Base-by-base conservation (phyloP, 345 rosid species). In the Punica granatum region DNA sequence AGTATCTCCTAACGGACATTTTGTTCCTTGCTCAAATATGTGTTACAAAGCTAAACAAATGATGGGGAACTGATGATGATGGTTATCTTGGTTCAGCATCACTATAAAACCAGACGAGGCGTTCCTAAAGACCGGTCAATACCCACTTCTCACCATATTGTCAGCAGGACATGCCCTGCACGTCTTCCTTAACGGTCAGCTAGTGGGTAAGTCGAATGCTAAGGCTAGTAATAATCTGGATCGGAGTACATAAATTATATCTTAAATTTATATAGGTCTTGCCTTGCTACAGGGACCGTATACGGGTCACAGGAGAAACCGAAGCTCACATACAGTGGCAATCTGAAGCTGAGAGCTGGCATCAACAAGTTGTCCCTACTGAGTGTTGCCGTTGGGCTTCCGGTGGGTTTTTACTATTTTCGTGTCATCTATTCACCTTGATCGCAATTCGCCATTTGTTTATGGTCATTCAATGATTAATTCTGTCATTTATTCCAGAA, bases 361-460 rank as follows among this genome's bases (percentile, higher is more conserved):
- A 62, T 80, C 67, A 94, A 94, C 80, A 86, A 82, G 82, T 77
- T 94, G 73, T 81, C 95, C 70, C 79, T 94, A 34, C 70, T 94
- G 64, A 94, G 99, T 69, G 73, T 82, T 71, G 77, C 82, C 11
- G 93, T 91, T 30, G 99, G 99, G 43, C 92, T 94, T 7, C 89
- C 92, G 85, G 99, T 94, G 64, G 53, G 96, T 84, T 69, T 69
- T 44, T 58, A 32, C 41, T 12, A 72, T 41, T 66, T 32, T 63
- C 43, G 25, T 7, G 30, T 49, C 30, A 6, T 23, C 21, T 33
- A 23, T 63, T 43, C 59, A 5, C 23, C 58, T 21, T 46, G 28
- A n/a, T 37, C 13, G 7, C 32, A 13, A 25, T 15, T 21, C 12
- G 23, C 31, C 7, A 7, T 25, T 16, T 63, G 2, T 6, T 12